These are phyloP conservation scores for Sparassis latifolia DNA, from an alignment of 1,284 basidiomycete genomes.

Conservation along the genomic window DNA sequence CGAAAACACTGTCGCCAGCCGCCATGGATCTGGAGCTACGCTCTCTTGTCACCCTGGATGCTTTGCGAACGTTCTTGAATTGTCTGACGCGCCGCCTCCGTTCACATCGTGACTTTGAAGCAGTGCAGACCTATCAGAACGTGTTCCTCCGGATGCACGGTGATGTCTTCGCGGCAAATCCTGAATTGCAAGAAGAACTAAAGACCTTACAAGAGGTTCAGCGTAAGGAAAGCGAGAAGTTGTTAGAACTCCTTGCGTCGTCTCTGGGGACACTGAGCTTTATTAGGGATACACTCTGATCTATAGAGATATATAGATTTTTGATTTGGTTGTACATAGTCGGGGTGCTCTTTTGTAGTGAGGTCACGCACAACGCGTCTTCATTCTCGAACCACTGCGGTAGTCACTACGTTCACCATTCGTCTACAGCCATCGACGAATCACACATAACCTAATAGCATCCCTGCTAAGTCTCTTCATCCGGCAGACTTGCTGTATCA, in stretches of 20 bases:
- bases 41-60: slow-evolving; percentile 62
- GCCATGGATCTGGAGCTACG: slow-evolving; percentile 90
- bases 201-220: slow-evolving; percentile 58
- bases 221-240: slow-evolving; percentile 62
- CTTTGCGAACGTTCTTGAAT: slow-evolving; percentile 65
- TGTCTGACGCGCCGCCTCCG: slow-evolving; percentile 71
- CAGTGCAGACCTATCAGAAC: slow-evolving; percentile 84
- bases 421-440: too few relatives aligned
- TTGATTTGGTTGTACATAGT: neutral
- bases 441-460: too few relatives aligned
- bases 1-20: slow-evolving; percentile 86
- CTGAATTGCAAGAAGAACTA: slow-evolving; percentile 54
- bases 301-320: neutral
- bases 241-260: slow-evolving; percentile 65
- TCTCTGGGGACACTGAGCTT: slow-evolving; percentile 71
- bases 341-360: neutral
- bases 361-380: neutral
- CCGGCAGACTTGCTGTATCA: too few relatives aligned
- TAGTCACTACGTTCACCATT: neutral
- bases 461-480: too few relatives aligned
- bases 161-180: slow-evolving; percentile 70
- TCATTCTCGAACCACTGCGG: neutral
- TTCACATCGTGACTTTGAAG: slow-evolving; percentile 90
- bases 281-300: slow-evolving; percentile 43
- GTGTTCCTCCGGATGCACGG: slow-evolving; percentile 85